These are phyloP conservation scores for Boletus edulis DNA, from an alignment of 768 basidiomycete genomes.

Conservation along the genomic window DNA sequence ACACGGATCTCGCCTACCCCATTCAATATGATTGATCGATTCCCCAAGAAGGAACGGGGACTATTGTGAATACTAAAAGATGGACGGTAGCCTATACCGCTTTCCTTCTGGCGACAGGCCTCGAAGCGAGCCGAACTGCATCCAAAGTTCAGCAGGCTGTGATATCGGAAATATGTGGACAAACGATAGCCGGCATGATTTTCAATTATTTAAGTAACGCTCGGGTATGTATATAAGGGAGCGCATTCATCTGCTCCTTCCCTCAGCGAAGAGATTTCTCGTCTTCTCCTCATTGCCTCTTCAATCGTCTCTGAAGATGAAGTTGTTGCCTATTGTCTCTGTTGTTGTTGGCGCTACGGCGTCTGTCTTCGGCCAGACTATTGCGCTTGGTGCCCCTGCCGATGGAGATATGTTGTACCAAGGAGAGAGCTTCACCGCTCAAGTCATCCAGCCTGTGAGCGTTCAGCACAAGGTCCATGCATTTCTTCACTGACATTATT, in stretches of 20 bases:
- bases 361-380: slow-evolving; percentile 26
- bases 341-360: not conserved
- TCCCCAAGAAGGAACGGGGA: not conserved
- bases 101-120: too few species aligned
- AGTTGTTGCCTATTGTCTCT: slow-evolving; percentile 1
- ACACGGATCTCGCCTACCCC: too few species aligned
- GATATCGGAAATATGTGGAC: not conserved
- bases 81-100: too few species aligned
- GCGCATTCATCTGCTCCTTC: not conserved
- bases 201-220: not conserved
- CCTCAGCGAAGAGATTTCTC: not conserved
- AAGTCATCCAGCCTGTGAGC: slow-evolving; percentile 24
- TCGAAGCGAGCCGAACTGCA: too few species aligned
- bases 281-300: not conserved
- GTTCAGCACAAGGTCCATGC: not conserved
- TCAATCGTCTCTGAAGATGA: slow-evolving; percentile 12
- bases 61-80: too few species aligned
- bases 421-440: slow-evolving; percentile 19
- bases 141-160: too few species aligned
- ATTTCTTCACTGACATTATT: not conserved
- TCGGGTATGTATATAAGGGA: slow-evolving; percentile 1
- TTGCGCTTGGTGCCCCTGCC: slow-evolving; percentile 22
- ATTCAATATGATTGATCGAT: not conserved
- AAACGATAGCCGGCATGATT: not conserved
- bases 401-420: slow-evolving; percentile 13